These are phyloP conservation scores for Cenchrus fungigraminus DNA, from an alignment of 176 grass and related monocot species.

Conservation along the genomic window DNA sequence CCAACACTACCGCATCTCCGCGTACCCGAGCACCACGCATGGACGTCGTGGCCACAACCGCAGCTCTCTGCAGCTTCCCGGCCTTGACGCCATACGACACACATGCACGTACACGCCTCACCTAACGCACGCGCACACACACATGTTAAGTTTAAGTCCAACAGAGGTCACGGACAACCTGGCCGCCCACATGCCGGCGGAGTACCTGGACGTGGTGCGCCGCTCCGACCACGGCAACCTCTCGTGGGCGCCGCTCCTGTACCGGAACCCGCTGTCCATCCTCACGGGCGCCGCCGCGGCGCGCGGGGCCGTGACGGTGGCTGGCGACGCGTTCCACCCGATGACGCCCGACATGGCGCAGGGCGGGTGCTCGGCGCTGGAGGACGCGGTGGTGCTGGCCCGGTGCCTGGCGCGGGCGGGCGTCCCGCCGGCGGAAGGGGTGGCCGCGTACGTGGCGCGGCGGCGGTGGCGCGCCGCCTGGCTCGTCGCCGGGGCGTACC, in stretches of 20 bases:
- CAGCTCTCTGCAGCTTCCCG: no score
- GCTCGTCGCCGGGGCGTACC: slow-evolving; percentile 44
- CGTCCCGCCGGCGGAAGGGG: neutral
- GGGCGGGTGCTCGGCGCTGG: slow-evolving; percentile 62
- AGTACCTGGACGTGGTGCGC: slow-evolving; percentile 54
- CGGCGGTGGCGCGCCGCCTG: slow-evolving; percentile 44
- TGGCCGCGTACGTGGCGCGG: slow-evolving; percentile 29
- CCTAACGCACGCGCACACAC: no score
- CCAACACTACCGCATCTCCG: no score
- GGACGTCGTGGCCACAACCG: no score
- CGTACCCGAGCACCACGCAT: no score
- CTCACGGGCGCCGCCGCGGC: slow-evolving; percentile 24
- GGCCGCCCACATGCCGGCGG: slow-evolving; percentile 35
- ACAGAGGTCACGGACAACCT: slow-evolving; percentile 43
- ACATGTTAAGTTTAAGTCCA: no score
- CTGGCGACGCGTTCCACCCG: slow-evolving; percentile 66
- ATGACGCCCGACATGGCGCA: slow-evolving; percentile 64
- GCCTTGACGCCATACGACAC: no score
- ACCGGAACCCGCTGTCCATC: slow-evolving; percentile 42
- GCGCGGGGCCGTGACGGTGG: slow-evolving; percentile 38
- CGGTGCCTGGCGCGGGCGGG: slow-evolving; percentile 1
- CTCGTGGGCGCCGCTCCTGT: slow-evolving; percentile 58
- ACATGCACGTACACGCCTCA: no score
- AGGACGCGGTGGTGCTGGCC: slow-evolving; percentile 56
- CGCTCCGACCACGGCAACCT: slow-evolving; percentile 41